These are phyloP conservation scores for Coriolopsis trogii DNA, from an alignment of 1,284 basidiomycete species.

Conservation along the genomic window DNA sequence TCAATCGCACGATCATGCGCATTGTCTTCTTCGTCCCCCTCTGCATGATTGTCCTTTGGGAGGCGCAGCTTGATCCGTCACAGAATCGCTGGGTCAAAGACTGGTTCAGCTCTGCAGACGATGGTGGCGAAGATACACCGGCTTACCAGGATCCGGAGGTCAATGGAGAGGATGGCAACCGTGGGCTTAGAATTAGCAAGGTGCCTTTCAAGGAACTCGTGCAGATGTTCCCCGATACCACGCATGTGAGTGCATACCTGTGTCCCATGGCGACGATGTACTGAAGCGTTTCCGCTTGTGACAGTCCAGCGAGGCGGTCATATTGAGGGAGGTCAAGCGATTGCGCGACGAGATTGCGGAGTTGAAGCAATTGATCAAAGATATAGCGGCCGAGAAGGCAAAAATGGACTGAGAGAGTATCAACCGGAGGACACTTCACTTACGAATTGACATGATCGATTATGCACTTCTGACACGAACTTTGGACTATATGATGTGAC, in stretches of 20 bases:
- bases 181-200: constrained; percentile 69
- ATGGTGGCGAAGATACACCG: constrained; percentile 67
- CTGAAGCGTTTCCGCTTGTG: constrained; percentile 8
- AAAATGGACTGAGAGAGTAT: background rate
- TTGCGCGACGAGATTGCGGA: constrained; percentile 60
- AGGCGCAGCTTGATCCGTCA: constrained; percentile 56
- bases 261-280: background rate
- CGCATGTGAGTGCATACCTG: constrained; percentile 59
- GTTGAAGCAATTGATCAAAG: constrained; percentile 55
- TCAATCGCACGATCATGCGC: constrained; percentile 82
- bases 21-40: constrained; percentile 83
- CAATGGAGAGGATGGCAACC: constrained; percentile 56
- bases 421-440: background rate
- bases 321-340: constrained; percentile 66
- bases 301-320: constrained; percentile 72
- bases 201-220: constrained; percentile 78
- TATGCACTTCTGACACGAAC: background rate
- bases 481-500: too few species aligned
- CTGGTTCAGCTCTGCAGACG: constrained; percentile 66
- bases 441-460: background rate
- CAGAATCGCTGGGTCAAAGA: constrained; percentile 67
- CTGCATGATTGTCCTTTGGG: constrained; percentile 73
- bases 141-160: constrained; percentile 62
- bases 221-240: constrained; percentile 77
- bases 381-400: constrained; percentile 18